Evolutionary conservation across 23 red algal species (phyloP).

Genomic region (Gracilaria domingensis): DNA sequence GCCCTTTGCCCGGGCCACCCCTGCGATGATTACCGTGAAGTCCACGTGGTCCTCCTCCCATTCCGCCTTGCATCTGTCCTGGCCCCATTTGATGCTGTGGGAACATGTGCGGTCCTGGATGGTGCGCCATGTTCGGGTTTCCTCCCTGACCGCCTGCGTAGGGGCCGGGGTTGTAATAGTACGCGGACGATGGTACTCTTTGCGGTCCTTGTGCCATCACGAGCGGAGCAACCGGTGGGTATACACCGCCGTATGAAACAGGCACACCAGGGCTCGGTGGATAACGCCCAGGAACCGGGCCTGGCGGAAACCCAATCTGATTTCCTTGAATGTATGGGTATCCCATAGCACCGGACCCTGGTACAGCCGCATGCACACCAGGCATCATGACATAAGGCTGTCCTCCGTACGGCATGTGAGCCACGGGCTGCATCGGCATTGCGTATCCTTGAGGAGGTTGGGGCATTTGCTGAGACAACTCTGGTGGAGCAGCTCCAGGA

Average conservation of each 20-base stretch:
- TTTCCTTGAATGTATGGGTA: constrained; percentile 54
- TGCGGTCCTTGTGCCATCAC: constrained; percentile 61
- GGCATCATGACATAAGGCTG: constrained; percentile 45
- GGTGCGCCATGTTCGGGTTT: constrained; percentile 13
- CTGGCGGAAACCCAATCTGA: constrained; percentile 33
- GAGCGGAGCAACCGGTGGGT: constrained; percentile 53
- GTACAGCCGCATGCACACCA: constrained; percentile 16
- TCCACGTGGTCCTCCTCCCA: constrained; percentile 12
- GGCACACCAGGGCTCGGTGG: constrained; percentile 42
- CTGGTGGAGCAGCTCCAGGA: constrained; percentile 17
- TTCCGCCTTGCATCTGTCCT: constrained; percentile 52
- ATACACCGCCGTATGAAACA: constrained; percentile 54
- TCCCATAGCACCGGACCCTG: constrained; percentile 34
- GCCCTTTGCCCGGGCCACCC: constrained; percentile 22
- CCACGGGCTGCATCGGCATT: constrained; percentile 51
- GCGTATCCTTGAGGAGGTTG: constrained; percentile 53
- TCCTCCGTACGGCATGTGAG: constrained; percentile 50
- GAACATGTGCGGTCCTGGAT: constrained; percentile 48
- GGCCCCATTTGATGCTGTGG: constrained; percentile 46
- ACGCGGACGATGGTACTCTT: constrained; percentile 40
- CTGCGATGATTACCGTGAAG: constrained; percentile 36
- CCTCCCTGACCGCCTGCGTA: constrained; percentile 39
- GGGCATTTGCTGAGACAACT: constrained; percentile 52
- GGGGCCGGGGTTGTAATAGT: constrained; percentile 57
- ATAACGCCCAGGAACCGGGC: constrained; percentile 56